phyloP scores from a whole-genome alignment of 768 basidiomycete genomes.

The Glaciozyma martinii region DNA sequence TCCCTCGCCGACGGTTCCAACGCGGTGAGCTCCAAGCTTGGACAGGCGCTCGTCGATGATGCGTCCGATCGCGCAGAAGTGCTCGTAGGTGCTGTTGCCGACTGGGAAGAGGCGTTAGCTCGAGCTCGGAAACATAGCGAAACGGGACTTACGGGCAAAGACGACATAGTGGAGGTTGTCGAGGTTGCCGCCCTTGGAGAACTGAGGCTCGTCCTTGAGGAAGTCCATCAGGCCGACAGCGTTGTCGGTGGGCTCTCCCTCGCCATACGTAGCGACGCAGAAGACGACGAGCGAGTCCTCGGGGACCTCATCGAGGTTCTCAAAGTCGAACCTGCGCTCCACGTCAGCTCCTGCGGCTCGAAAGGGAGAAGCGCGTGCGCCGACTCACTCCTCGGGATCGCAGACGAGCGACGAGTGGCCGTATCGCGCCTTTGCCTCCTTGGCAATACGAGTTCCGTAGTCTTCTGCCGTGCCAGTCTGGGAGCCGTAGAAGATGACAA shows the following conservation, averaged over 20 bases:
- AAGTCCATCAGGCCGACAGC: conserved; percentile 91
- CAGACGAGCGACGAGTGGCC: conserved; percentile 92
- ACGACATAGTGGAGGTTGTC: conserved; percentile 86
- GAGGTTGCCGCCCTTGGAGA: conserved; percentile 66
- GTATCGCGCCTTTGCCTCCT: conserved; percentile 94
- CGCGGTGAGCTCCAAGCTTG: conserved; percentile 71
- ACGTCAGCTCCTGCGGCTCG: neutral
- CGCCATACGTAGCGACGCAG: conserved; percentile 95
- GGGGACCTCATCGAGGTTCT: conserved; percentile 83
- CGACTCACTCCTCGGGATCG: conserved; percentile 72
- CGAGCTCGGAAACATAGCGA: neutral
- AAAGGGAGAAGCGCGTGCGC: neutral
- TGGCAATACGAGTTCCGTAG: conserved; percentile 87
- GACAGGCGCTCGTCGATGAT: conserved; percentile 63
- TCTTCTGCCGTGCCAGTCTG: conserved; percentile 99
- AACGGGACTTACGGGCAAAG: conserved; percentile 57
- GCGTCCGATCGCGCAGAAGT: conserved; percentile 84
- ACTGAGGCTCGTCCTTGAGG: conserved; percentile 74
- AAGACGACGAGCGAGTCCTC: conserved; percentile 84
- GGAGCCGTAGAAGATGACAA: conserved; percentile 95
- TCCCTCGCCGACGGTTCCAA: conserved; percentile 86
- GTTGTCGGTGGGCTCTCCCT: conserved; percentile 98
- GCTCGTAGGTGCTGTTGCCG: conserved; percentile 79
- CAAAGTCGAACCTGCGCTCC: conserved; percentile 68
- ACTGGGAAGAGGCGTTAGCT: neutral